These are phyloP conservation scores for Saturnispora kantuleensis DNA, from an alignment of 805 yeast species.

Conservation along the genomic window DNA sequence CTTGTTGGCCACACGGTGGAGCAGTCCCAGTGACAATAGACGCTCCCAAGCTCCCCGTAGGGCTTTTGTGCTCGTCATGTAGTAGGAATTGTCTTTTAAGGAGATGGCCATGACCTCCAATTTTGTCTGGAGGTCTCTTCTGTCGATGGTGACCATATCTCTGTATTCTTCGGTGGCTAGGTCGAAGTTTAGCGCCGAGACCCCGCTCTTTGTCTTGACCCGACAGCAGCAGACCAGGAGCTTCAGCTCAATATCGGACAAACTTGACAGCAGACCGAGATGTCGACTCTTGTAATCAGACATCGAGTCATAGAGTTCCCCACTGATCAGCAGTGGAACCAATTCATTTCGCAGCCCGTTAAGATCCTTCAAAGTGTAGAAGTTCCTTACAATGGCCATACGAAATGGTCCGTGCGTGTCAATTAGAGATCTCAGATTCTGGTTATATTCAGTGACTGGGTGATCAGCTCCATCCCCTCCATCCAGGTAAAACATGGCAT, in stretches of 20 bases:
- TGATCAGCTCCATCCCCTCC: conserved; percentile 11
- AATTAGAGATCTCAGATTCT: conserved; percentile 24
- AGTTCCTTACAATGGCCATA: conserved; percentile 34
- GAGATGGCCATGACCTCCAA: conserved; percentile 13
- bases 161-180: conserved; percentile 68
- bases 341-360: conserved; percentile 38
- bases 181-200: conserved; percentile 62
- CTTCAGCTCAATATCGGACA: conserved; percentile 66
- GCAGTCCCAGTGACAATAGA: conserved; percentile 9
- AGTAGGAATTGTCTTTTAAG: neutral
- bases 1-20: conserved; percentile 1
- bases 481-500: conserved; percentile 17
- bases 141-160: conserved; percentile 38
- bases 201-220: conserved; percentile 46
- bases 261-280: conserved; percentile 22
- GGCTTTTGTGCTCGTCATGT: conserved; percentile 8
- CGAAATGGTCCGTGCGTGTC: conserved; percentile 21
- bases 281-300: conserved; percentile 11
- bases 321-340: conserved; percentile 27
- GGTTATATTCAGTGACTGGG: conserved; percentile 23
- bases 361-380: conserved; percentile 49
- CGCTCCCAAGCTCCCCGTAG: conserved; percentile 16
- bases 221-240: conserved; percentile 70
- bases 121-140: conserved; percentile 24
- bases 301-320: neutral